These are phyloP conservation scores for Besnoitia besnoiti DNA, from an alignment of 169 alveolate species.

Conservation along the genomic window DNA sequence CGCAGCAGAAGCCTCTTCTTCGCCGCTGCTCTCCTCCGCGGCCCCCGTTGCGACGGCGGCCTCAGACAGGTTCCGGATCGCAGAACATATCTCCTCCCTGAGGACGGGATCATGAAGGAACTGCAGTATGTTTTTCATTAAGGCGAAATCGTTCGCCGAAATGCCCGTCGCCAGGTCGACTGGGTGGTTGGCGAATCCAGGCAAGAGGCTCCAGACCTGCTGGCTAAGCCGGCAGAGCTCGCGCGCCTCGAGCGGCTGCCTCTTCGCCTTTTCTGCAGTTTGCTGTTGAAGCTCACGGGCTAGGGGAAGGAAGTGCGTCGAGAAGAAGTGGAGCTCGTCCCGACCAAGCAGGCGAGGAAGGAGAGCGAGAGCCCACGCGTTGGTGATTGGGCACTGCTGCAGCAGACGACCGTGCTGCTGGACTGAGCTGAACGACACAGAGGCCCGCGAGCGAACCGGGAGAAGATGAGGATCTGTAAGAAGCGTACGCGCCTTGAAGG, in stretches of 20 bases:
- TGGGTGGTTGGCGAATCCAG: slow-evolving; percentile 25
- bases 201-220: slow-evolving; percentile 58
- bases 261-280: slow-evolving; percentile 33
- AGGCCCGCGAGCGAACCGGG: background rate
- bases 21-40: background rate
- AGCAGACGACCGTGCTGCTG: background rate
- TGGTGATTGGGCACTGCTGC: slow-evolving; percentile 8
- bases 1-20: background rate
- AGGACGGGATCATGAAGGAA: slow-evolving; percentile 48
- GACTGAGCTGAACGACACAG: background rate
- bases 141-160: background rate
- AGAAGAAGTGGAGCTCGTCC: slow-evolving; percentile 30
- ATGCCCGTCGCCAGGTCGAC: slow-evolving; percentile 8
- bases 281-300: slow-evolving; percentile 42
- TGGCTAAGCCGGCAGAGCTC: slow-evolving; percentile 27
- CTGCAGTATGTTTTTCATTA: slow-evolving; percentile 17
- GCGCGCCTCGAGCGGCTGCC: background rate
- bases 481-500: slow-evolving; percentile 8
- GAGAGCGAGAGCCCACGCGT: slow-evolving; percentile 52
- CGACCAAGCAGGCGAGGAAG: slow-evolving; percentile 37
- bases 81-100: slow-evolving; percentile 40
- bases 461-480: background rate
- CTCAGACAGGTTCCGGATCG: slow-evolving; percentile 8
- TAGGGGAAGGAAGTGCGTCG: slow-evolving; percentile 13
- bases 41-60: background rate